Evolutionary conservation across 345 rosid species (phyloP).

Genomic region (Salix caprea): DNA sequence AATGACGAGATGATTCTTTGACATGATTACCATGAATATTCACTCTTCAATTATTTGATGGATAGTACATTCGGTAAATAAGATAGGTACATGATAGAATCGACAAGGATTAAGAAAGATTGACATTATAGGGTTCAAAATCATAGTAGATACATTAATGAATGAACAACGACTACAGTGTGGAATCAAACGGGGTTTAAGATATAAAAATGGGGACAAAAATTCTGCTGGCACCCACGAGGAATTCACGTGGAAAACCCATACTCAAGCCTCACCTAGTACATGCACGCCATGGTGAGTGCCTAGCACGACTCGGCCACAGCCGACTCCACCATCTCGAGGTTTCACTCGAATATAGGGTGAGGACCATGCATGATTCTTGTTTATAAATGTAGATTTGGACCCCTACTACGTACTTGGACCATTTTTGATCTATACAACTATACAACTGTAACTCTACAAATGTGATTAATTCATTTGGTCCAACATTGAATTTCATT

Average conservation of each 20-base stretch:
- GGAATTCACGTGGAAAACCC: constrained; percentile 26
- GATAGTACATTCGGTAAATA: too few relatives aligned
- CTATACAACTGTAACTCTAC: constrained; percentile 4
- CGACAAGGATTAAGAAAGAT: too few relatives aligned
- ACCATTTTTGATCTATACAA: constrained; percentile 9
- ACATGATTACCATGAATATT: too few relatives aligned
- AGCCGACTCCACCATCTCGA: constrained; percentile 2
- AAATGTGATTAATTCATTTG: neutral
- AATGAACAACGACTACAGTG: neutral
- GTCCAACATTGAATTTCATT: neutral
- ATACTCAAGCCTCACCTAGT: neutral
- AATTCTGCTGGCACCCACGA: constrained; percentile 2
- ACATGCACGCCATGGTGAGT: neutral
- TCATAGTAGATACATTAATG: neutral
- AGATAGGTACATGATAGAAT: too few relatives aligned
- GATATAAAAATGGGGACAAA: neutral
- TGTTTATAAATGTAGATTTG: neutral
- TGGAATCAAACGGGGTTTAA: neutral
- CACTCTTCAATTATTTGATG: too few relatives aligned
- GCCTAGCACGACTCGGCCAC: neutral
- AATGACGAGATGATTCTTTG: too few relatives aligned
- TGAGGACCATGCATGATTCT: constrained; percentile 24
- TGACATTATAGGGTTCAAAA: too few relatives aligned
- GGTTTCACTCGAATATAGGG: neutral
- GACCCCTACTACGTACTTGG: constrained; percentile 17